phyloP scores from a whole-genome alignment of 2,329 filamentous ascomycete species.

The Claviceps purpurea region DNA sequence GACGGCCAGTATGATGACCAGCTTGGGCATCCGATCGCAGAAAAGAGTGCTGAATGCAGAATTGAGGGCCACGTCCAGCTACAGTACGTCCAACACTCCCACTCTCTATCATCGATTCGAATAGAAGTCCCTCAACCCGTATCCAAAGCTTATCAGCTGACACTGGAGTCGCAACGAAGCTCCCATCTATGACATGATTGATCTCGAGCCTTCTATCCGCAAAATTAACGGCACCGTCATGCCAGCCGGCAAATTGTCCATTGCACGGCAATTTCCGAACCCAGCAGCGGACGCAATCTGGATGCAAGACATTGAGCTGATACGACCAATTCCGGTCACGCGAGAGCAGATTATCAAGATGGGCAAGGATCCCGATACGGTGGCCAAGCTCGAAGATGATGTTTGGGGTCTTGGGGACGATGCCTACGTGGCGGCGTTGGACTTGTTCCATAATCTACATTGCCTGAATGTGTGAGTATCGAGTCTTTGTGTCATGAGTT shows the following conservation, averaged over 20 bases:
- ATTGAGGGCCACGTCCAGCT: not conserved
- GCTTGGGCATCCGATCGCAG: not conserved
- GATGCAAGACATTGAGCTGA: not conserved
- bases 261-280: not conserved
- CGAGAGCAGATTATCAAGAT: constrained; percentile 1
- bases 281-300: not conserved
- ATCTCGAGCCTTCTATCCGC: not conserved
- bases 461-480: not conserved
- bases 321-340: not conserved
- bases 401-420: constrained; percentile 2
- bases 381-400: constrained; percentile 1
- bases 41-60: not conserved
- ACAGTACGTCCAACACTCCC: not conserved
- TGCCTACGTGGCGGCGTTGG: not conserved
- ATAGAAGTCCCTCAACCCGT: no score
- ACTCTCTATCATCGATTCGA: no score
- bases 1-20: not conserved
- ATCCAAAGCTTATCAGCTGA: no score
- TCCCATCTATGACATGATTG: constrained; percentile 1
- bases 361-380: constrained; percentile 2
- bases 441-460: not conserved
- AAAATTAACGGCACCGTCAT: not conserved
- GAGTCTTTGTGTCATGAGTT: no score
- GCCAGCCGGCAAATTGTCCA: not conserved
- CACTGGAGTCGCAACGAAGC: not conserved